A percentile compares a stretch with the other conserved stretches of the same genome.
These are phyloP conservation scores for Pseudisothecium myosuroides DNA, from an alignment of 225 moss, liverwort and hornwort genomes.

Conservation along the genomic window DNA sequence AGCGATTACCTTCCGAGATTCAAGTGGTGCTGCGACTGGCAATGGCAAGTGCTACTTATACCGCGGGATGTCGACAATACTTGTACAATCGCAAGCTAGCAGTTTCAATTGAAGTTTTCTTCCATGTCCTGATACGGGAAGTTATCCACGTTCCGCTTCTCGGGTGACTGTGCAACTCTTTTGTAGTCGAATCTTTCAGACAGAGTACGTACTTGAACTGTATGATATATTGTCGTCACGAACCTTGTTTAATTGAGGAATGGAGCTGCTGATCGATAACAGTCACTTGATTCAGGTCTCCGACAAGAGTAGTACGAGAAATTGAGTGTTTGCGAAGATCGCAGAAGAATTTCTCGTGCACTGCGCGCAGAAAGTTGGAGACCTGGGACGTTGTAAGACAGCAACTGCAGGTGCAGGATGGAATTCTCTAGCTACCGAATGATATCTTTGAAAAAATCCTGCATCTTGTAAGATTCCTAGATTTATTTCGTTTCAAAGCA, in stretches of 20 bases:
- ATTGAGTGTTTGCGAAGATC: neutral
- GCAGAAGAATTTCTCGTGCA: neutral
- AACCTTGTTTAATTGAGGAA: neutral
- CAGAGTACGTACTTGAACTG: neutral
- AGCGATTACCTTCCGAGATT: neutral
- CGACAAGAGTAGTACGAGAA: neutral
- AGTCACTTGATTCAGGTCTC: neutral
- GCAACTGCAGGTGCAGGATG: neutral
- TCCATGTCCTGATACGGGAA: neutral
- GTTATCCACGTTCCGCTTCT: neutral
- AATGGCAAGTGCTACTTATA: neutral
- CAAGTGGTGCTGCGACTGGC: neutral
- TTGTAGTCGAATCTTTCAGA: neutral
- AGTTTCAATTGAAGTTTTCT: neutral
- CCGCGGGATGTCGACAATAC: neutral
- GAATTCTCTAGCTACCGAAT: neutral
- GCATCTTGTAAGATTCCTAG: neutral
- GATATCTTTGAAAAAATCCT: neutral
- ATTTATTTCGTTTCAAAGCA: neutral
- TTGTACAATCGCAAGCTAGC: neutral
- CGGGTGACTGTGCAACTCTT: neutral
- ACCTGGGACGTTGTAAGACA: neutral
- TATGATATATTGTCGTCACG: neutral
- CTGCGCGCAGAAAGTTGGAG: neutral
- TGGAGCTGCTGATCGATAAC: neutral